Base-by-base conservation (phyloP, 192 early-diverging fungal species). In the Entomortierella beljakovae region DNA sequence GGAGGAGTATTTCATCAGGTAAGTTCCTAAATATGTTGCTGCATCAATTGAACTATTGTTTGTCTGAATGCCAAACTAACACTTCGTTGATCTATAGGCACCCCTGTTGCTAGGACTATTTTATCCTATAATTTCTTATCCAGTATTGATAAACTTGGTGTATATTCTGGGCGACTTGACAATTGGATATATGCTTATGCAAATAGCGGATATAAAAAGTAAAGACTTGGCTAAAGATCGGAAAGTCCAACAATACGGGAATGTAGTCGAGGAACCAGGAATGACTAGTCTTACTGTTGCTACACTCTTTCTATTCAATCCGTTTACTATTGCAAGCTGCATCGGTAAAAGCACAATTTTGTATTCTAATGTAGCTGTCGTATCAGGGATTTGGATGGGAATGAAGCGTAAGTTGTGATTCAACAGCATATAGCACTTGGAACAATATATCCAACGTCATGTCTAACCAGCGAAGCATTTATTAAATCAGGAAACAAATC, bases 1-100 rank as follows among this genome's bases (percentile, higher is more conserved):
- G 96, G 95, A 28, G 94, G 92, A 43, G 84, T 94, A 20, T 94
- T 92, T 71, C 95, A 97, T 80, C 96, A 97, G 83, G 95, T 90
- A 74, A n/a, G 13, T 22, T 1, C 32, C n/a, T 34, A 6, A 15
- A 20, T 34, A 31, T 31, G 31, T n/a, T 57, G 6, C 32, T 26
- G 23, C 9, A 1, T 3, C 1, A 6, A 35, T 52, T 25, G 20
- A 29, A n/a, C n/a, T n/a, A n/a, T n/a, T n/a, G n/a, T n/a, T n/a
- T n/a, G n/a, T n/a, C n/a, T n/a, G n/a, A 3, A 32, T 15, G 38
- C 29, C 1, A 23, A 56, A 35, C 0, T 20, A 33, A 9, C n/a
- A 20, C 57, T 31, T 13, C 34, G 3, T 31, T 32, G 9, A 6
- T 42, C 26, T 0, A 13, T 20, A 86, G 91, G 71, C 93, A 7